Base-by-base conservation (phyloP, 1,284 basidiomycete species). In the Omphalotus olearius region DNA sequence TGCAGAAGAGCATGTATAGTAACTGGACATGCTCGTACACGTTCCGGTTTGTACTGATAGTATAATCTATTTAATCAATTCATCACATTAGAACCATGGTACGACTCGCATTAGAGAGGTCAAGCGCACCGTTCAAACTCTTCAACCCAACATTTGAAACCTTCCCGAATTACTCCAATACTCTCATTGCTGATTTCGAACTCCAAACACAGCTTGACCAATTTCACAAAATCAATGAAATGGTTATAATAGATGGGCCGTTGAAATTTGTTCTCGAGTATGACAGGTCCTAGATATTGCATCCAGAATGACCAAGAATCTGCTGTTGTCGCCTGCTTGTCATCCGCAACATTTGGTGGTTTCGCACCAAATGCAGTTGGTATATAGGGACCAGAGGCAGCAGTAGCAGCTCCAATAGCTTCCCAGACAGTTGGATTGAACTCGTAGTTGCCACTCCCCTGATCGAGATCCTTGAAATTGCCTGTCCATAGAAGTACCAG, bases 1-100 rank as follows among this genome's bases (percentile, higher is more conserved):
- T 74, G 71, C 0, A 75, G 61, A 0, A 71, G 54, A 0, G 62
- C 66, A 59, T 73, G 71, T 16, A 71, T 59, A 0, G 67, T 68
- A 4, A 72, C 48, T 1, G 66, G 60, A 47, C 69, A 72, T 0
- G 57, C 53, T 7, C 62, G 59, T 7, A 73, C 48, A 1, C 64
- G 59, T 1, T 53, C 43, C 4, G 56, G 52, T 16, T 62, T 23
- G 49, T 67, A 59, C 36, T 69, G 69, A 57, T 71, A 72, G 44
- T 72, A 71, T 7, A 60, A 54, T n/a, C 69, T 70, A 44, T 20
- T 4, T 20, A 18, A 38, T 25, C 16, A 37, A 18, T 9, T 51
- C 14, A 51, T n/a, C n/a, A n/a, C n/a, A n/a, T n/a, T n/a, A n/a
- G n/a, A n/a, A n/a, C n/a, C n/a, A n/a, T n/a, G n/a, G n/a, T n/a